A percentile compares a stretch with the other conserved stretches of the same genome.
Evolutionary conservation across 2,329 filamentous ascomycete genomes (phyloP).

Genomic region (Phialophora tarda): DNA sequence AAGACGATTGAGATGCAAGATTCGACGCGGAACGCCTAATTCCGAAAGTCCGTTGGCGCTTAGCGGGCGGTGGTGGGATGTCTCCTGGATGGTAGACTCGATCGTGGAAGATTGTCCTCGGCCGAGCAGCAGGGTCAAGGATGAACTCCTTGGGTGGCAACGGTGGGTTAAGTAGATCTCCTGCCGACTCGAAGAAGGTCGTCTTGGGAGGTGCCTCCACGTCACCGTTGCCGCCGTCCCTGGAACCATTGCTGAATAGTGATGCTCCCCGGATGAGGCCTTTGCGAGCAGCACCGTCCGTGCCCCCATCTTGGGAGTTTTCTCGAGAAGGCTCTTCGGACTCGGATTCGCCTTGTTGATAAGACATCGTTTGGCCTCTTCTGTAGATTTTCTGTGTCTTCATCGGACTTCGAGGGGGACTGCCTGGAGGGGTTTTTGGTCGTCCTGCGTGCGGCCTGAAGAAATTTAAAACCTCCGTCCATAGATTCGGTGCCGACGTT

Average conservation of each 20-base stretch:
- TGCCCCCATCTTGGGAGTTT: constrained; percentile 16
- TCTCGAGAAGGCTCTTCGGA: constrained; percentile 42
- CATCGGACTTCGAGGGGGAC: constrained; percentile 49
- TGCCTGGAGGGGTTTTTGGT: constrained; percentile 33
- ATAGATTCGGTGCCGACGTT: constrained; percentile 53
- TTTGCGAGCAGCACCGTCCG: constrained; percentile 8
- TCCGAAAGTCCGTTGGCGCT: constrained; percentile 50
- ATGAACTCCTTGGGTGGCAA: constrained; percentile 81
- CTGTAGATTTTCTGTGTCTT: constrained; percentile 75
- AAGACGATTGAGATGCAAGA: constrained; percentile 16
- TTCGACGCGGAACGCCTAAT: constrained; percentile 20
- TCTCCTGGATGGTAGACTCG: constrained; percentile 92
- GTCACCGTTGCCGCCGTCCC: constrained; percentile 46
- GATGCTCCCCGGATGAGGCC: constrained; percentile 58
- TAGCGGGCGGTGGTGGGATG: constrained; percentile 76
- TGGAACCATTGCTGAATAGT: constrained; percentile 50
- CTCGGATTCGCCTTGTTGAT: constrained; percentile 49
- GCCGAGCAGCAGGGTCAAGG: constrained; percentile 78
- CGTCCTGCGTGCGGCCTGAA: constrained; percentile 65
- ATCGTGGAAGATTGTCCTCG: constrained; percentile 94
- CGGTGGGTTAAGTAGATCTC: constrained; percentile 88
- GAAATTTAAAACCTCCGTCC: constrained; percentile 72
- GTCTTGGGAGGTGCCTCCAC: constrained; percentile 81
- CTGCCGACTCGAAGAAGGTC: constrained; percentile 92
- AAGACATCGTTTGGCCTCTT: constrained; percentile 74